phyloP scores from a whole-genome alignment of 768 basidiomycete genomes.

The Boletales sp. region DNA sequence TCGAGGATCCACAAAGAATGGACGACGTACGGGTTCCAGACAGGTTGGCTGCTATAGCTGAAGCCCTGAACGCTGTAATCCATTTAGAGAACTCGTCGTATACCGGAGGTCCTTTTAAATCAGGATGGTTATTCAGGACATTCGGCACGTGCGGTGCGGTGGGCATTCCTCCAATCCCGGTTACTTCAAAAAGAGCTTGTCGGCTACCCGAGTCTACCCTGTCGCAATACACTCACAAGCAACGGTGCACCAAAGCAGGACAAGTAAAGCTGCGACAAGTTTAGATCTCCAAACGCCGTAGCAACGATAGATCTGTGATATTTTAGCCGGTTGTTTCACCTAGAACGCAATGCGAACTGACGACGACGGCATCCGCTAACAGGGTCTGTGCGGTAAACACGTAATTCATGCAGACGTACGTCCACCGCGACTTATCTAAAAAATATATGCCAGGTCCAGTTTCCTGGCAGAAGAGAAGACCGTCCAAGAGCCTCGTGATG shows the following conservation, averaged over 20 bases:
- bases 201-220: not conserved
- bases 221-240: slow-evolving; percentile 8
- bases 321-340: not conserved
- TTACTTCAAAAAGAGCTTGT: slow-evolving; percentile 2
- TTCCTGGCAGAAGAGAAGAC: slow-evolving; percentile 22
- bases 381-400: slow-evolving; percentile 25
- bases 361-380: slow-evolving; percentile 30
- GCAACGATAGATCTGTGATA: slow-evolving; percentile 22
- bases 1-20: not conserved
- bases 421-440: slow-evolving; percentile 21
- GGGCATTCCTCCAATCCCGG: slow-evolving; percentile 16
- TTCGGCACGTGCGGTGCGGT: slow-evolving; percentile 5
- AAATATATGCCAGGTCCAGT: slow-evolving; percentile 23
- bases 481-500: slow-evolving; percentile 22
- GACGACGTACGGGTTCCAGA: slow-evolving; percentile 27
- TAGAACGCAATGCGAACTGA: slow-evolving; percentile 4
- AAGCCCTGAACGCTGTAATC: slow-evolving; percentile 33
- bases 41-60: slow-evolving; percentile 32
- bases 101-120: not conserved
- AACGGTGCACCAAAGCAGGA: slow-evolving; percentile 27
- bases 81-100: slow-evolving; percentile 22
- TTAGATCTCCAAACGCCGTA: slow-evolving; percentile 33
- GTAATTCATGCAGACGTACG: slow-evolving; percentile 27
- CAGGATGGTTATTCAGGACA: too few species aligned
- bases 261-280: slow-evolving; percentile 24